Evolutionary conservation across 2,329 filamentous ascomycete genomes (phyloP).

Genomic region (Trichoderma sp.): DNA sequence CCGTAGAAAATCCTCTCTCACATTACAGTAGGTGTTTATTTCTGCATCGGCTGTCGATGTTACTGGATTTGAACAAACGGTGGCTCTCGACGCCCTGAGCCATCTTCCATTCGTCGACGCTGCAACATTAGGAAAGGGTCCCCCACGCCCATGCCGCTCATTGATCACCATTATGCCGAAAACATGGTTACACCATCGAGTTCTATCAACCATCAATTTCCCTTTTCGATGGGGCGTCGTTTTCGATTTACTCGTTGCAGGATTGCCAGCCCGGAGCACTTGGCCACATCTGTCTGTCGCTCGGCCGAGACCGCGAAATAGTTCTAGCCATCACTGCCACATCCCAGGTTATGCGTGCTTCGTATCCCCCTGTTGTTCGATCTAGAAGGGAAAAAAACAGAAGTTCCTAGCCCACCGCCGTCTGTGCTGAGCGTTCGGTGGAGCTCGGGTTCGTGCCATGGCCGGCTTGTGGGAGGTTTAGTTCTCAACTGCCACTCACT

Average conservation of each 20-base stretch:
- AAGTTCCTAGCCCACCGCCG: slow-evolving; percentile 10
- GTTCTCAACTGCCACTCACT: neutral
- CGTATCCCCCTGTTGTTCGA: slow-evolving; percentile 4
- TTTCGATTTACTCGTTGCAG: neutral
- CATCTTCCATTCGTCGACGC: neutral
- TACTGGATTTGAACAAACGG: neutral
- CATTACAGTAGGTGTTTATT: neutral
- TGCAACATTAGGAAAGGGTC: neutral
- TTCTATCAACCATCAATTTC: slow-evolving; percentile 4
- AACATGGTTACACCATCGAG: neutral
- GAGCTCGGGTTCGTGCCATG: slow-evolving; percentile 11
- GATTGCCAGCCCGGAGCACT: slow-evolving; percentile 16
- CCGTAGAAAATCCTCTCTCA: neutral
- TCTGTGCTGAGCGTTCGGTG: slow-evolving; percentile 13
- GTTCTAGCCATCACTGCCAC: slow-evolving; percentile 2
- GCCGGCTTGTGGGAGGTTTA: neutral
- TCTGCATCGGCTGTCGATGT: neutral
- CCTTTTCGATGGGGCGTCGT: neutral
- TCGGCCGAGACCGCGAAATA: slow-evolving; percentile 9
- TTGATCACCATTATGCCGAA: slow-evolving; percentile 19
- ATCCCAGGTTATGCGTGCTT: slow-evolving; percentile 3
- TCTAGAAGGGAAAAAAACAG: slow-evolving; percentile 4
- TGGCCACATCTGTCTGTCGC: neutral
- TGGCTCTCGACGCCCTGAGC: neutral
- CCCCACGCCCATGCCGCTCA: slow-evolving; percentile 4